phyloP scores from a whole-genome alignment of 176 grass and related monocot species.

The Phyllostachys edulis region DNA sequence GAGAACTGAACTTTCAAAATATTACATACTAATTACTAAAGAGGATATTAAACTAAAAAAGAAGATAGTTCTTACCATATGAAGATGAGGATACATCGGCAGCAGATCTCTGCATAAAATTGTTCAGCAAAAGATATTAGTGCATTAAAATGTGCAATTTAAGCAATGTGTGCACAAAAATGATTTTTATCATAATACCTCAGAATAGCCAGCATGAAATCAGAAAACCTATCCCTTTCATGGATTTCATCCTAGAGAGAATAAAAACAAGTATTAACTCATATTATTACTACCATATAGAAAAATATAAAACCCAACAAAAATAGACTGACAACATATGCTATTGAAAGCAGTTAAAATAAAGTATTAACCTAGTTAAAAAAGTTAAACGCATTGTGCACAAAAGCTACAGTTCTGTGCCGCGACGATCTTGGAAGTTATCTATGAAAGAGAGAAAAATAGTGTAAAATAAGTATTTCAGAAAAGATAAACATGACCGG shows the following conservation, averaged over 20 bases:
- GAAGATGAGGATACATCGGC: constrained; percentile 76
- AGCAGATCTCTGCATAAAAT: constrained; percentile 77
- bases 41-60: constrained; percentile 16
- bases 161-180: constrained; percentile 11
- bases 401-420: background rate
- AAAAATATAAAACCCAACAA: constrained; percentile 19
- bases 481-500: background rate
- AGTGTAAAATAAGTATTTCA: background rate
- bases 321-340: background rate
- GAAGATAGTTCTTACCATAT: constrained; percentile 56
- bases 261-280: constrained; percentile 15
- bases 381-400: background rate
- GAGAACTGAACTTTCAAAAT: constrained; percentile 6
- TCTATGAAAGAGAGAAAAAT: background rate
- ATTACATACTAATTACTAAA: background rate
- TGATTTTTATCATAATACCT: constrained; percentile 50
- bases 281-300: constrained; percentile 27
- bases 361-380: background rate
- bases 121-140: constrained; percentile 20
- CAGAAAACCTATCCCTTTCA: constrained; percentile 98
- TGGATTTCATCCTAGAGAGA: constrained; percentile 91
- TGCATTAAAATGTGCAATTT: constrained; percentile 16
- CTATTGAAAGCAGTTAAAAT: constrained; percentile 6
- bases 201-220: constrained; percentile 95
- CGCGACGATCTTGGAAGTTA: background rate